Percentiles rank a stretch among this genome's conserved stretches.
Evolutionary conservation across 2,329 filamentous ascomycete genomes (phyloP).

Genomic region (Cordyceps javanica): DNA sequence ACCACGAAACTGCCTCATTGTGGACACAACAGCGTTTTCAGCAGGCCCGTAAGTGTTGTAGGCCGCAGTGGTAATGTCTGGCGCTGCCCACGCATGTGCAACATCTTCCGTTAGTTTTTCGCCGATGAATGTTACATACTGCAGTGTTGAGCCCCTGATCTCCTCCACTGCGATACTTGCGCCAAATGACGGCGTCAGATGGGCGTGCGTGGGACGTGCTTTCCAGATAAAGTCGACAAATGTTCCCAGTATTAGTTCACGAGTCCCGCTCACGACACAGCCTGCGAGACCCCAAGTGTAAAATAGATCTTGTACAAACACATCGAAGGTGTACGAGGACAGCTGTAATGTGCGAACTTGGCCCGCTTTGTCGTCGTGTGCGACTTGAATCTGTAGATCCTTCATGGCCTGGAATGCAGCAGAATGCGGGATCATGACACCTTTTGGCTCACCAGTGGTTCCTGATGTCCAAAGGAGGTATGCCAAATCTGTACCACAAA

Average conservation of each 20-base stretch:
- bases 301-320: slow-evolving; percentile 57
- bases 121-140: slow-evolving; percentile 55
- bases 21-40: slow-evolving; percentile 23
- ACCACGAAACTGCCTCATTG: slow-evolving; percentile 20
- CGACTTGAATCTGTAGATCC: neutral
- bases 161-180: slow-evolving; percentile 42
- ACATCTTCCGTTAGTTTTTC: slow-evolving; percentile 55
- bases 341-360: slow-evolving; percentile 30
- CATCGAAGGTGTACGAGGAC: slow-evolving; percentile 33
- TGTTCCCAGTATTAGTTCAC: slow-evolving; percentile 49
- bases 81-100: slow-evolving; percentile 48
- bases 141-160: slow-evolving; percentile 33
- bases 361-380: slow-evolving; percentile 13
- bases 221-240: slow-evolving; percentile 45
- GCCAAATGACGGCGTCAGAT: slow-evolving; percentile 56
- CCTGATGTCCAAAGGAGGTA: slow-evolving; percentile 35
- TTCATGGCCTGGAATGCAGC: slow-evolving; percentile 25
- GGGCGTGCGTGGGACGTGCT: slow-evolving; percentile 50
- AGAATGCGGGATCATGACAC: slow-evolving; percentile 30
- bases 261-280: slow-evolving; percentile 50
- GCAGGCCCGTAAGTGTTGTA: slow-evolving; percentile 25
- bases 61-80: slow-evolving; percentile 16
- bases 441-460: slow-evolving; percentile 31
- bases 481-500: slow-evolving; percentile 16
- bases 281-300: slow-evolving; percentile 56